Evolutionary conservation across 352 stramenopile genomes (phyloP), one percentile per base, ranked within the genome.

Genomic region (Thraustotheca clavata): DNA sequence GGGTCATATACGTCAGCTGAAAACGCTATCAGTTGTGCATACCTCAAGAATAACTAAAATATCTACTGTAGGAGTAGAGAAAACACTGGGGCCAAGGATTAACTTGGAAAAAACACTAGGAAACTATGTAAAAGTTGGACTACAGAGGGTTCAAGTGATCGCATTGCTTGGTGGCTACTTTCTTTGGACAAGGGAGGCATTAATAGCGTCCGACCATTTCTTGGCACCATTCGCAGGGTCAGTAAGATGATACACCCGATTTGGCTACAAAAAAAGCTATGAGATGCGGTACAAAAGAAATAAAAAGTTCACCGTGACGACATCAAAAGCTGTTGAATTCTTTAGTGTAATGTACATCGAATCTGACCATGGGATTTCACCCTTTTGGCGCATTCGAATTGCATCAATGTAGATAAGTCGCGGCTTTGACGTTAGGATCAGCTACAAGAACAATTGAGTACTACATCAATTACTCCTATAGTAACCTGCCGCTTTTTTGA

Each of bases 381-480:
- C 83, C 70, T 94, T 92, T 73, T 94, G 85, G 73, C 86, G 86
- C 85, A 92, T 94, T 77, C 85, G 85, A 74, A 92, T 92, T 48
- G 85, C 76, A 60, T 94, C 85, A 68, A 94, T 94, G 80, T 94
- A 94, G 68, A 94, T 94, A 72, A 94, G 70, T 36, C 85, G 83
- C 33, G 85, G 85, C 69, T 83, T 87, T 0, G 85, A 92, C 29
- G 85, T 94, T 55, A 94, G 68, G 60, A 94, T 89, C 52, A 94
- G 71, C 73, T 89, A 55, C 6, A 40, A 29, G n/a, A n/a, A n/a
- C n/a, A n/a, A n/a, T n/a, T n/a, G n/a, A n/a, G n/a, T n/a, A n/a
- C n/a, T n/a, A n/a, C 11, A 22, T 47, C 0, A 46, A 36, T 24
- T 3, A 52, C n/a, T 14, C 14, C n/a, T 47, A 20, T 24, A 29